phyloP scores from a whole-genome alignment of 192 early-diverging fungal genomes.

The Entomortierella beljakovae region DNA sequence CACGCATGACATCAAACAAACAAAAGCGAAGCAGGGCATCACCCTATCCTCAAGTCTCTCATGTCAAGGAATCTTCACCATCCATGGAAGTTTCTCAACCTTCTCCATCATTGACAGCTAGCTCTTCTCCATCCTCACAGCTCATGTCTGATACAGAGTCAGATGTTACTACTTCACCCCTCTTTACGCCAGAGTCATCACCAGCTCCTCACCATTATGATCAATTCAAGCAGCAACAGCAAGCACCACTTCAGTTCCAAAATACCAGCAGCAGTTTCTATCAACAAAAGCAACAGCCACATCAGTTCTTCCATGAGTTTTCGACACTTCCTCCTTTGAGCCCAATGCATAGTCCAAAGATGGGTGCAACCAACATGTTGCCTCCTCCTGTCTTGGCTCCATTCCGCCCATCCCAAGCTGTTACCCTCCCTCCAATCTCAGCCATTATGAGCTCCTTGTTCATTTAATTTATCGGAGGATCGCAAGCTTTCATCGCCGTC shows the following conservation, averaged over 20 bases:
- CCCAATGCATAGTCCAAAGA: slow-evolving; percentile 22
- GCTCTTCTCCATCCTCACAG: slow-evolving; percentile 36
- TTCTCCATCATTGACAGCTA: slow-evolving; percentile 20
- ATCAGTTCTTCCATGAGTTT: slow-evolving; percentile 2
- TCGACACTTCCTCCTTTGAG: slow-evolving; percentile 27
- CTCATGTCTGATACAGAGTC: slow-evolving; percentile 49
- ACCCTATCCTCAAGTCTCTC: slow-evolving; percentile 30
- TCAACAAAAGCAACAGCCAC: slow-evolving; percentile 15
- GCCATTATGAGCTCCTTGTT: slow-evolving; percentile 51
- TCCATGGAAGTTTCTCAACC: slow-evolving; percentile 14
- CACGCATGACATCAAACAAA: slow-evolving; percentile 19
- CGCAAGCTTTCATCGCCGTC: too few species aligned
- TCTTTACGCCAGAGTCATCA: slow-evolving; percentile 64
- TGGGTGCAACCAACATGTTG: slow-evolving; percentile 19
- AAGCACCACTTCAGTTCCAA: slow-evolving; percentile 36
- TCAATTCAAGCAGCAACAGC: slow-evolving; percentile 20
- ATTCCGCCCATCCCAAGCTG: slow-evolving; percentile 39
- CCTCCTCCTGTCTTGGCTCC: slow-evolving; percentile 50
- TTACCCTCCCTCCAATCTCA: slow-evolving; percentile 54
- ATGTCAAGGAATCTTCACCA: slow-evolving; percentile 14
- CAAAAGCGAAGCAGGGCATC: slow-evolving; percentile 19
- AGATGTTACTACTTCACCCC: slow-evolving; percentile 42
- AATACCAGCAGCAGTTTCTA: slow-evolving; percentile 37
- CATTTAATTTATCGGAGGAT: too few species aligned
- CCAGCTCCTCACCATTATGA: slow-evolving; percentile 43